Evolutionary conservation across 345 rosid genomes (phyloP).

Genomic region (Moricandia moricandioides): DNA sequence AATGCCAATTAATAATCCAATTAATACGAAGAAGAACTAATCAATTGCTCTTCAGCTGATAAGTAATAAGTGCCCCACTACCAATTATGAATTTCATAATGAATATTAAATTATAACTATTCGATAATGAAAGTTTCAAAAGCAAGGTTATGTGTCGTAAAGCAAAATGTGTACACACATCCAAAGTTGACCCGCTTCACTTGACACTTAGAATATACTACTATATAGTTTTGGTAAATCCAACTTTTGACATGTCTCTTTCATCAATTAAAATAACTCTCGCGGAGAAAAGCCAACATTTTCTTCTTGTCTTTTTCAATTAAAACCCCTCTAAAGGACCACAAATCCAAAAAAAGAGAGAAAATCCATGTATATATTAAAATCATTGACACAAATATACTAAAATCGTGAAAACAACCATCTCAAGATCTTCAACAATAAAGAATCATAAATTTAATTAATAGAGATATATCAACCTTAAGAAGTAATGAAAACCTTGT

Average conservation of each 20-base stretch:
- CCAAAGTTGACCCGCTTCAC: slow-evolving; percentile 26
- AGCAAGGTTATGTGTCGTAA: slow-evolving; percentile 19
- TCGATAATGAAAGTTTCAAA: neutral
- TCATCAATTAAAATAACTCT: slow-evolving; percentile 31
- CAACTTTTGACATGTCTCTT: slow-evolving; percentile 16
- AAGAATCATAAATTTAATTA: neutral
- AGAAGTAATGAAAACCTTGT: neutral
- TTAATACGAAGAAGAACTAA: neutral
- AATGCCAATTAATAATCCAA: neutral
- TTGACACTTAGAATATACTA: neutral
- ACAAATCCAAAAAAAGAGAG: neutral
- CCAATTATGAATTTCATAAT: neutral
- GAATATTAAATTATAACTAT: neutral
- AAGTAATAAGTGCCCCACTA: slow-evolving; percentile 24
- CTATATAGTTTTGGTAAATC: neutral
- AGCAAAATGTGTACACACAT: slow-evolving; percentile 25
- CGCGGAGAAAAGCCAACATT: slow-evolving; percentile 27
- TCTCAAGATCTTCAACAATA: neutral
- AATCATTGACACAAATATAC: neutral
- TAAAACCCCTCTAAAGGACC: neutral
- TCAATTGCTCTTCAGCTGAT: slow-evolving; percentile 7
- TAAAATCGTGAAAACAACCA: neutral
- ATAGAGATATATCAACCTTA: neutral
- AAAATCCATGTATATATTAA: neutral
- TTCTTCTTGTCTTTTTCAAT: slow-evolving; percentile 4